A percentile compares a stretch with the other conserved stretches of the same genome.
Conservation (phyloP, 1,139 yeast species). For the Lodderomyces pseudojiufengensis region DNA sequence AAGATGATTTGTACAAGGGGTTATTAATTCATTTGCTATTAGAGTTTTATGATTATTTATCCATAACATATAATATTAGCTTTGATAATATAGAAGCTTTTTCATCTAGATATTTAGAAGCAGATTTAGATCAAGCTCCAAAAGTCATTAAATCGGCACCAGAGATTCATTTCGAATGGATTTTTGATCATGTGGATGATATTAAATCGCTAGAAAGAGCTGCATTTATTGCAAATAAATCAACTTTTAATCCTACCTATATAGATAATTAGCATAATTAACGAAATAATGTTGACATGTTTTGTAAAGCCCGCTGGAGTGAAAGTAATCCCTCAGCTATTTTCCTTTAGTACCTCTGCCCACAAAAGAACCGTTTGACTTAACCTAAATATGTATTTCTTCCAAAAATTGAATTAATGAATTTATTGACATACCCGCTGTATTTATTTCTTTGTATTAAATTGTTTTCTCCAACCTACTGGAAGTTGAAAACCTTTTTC, state of each 20-base stretch:
- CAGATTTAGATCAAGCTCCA: slow-evolving; percentile 9
- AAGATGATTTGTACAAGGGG: background rate
- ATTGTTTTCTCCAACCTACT: slow-evolving; percentile 5
- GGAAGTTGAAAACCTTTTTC: slow-evolving; percentile 13
- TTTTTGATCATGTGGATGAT: slow-evolving; percentile 6
- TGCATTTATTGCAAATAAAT: too few species aligned
- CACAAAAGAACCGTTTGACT: too few species aligned
- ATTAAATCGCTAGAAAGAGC: slow-evolving; percentile 1
- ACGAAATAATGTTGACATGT: too few species aligned
- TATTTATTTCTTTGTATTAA: too few species aligned
- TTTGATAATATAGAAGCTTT: slow-evolving; percentile 14
- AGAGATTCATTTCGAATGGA: slow-evolving; percentile 7
- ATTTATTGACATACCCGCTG: too few species aligned
- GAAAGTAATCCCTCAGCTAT: too few species aligned
- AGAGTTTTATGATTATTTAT: slow-evolving; percentile 20
- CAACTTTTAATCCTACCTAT: too few species aligned
- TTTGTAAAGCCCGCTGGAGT: too few species aligned
- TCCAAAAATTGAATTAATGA: too few species aligned
- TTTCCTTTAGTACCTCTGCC: too few species aligned
- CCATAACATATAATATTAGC: slow-evolving; percentile 20
- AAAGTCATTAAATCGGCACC: slow-evolving; percentile 3
- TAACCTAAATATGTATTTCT: too few species aligned
- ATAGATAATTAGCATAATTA: too few species aligned
- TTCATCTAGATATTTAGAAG: slow-evolving; percentile 8
- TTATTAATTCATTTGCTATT: slow-evolving; percentile 15